phyloP scores from a whole-genome alignment of 2,329 filamentous ascomycete genomes.

The Cercospora zeina region DNA sequence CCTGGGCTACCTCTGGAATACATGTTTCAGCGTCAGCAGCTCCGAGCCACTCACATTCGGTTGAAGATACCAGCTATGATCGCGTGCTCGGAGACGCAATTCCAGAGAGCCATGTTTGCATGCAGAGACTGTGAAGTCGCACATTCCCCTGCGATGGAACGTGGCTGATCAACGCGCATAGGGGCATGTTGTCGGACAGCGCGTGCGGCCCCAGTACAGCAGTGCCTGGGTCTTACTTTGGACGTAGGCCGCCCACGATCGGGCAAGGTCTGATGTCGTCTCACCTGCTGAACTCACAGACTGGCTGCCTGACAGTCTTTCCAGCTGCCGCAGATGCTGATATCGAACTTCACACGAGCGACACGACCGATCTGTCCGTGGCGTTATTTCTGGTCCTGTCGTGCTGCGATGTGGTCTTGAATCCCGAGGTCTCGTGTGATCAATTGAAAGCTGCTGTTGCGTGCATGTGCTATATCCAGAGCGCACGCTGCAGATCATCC shows the following conservation, averaged over 20 bases:
- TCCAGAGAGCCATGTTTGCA: neutral
- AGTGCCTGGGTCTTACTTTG: too few species aligned
- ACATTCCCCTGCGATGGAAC: neutral
- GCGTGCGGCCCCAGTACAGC: neutral
- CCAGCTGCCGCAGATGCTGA: too few species aligned
- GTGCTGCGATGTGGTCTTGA: neutral
- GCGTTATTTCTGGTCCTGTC: neutral
- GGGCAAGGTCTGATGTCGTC: too few species aligned
- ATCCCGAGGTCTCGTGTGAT: neutral
- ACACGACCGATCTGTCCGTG: neutral
- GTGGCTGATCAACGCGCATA: neutral
- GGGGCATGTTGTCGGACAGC: neutral
- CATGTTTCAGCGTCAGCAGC: neutral
- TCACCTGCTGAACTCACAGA: too few species aligned
- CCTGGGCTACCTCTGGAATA: neutral
- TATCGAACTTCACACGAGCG: neutral
- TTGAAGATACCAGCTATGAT: neutral
- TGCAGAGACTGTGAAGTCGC: neutral
- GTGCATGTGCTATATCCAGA: neutral
- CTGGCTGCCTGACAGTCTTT: too few species aligned
- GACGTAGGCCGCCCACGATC: too few species aligned
- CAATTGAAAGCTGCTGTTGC: neutral
- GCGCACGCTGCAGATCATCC: neutral
- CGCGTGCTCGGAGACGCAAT: neutral
- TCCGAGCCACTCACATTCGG: neutral